Evolutionary conservation across 1,139 yeast species (phyloP).

Genomic region (Saccharomyces hybrid): DNA sequence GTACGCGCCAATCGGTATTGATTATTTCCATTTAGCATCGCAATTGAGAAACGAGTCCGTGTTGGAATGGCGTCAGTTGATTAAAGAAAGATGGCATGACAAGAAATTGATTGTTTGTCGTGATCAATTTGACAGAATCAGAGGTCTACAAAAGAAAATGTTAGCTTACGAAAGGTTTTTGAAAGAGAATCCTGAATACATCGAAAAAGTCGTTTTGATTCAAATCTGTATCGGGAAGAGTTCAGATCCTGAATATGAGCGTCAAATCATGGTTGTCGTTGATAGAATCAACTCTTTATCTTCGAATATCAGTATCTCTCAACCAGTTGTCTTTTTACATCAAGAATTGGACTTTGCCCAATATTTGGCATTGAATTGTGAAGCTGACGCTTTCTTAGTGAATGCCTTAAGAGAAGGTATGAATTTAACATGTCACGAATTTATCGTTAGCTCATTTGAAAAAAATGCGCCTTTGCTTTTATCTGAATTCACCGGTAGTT

Average conservation of each 20-base stretch:
- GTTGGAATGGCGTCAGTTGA: conserved; percentile 55
- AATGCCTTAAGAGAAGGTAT: conserved; percentile 91
- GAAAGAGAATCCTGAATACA: conserved; percentile 56
- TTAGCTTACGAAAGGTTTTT: conserved; percentile 77
- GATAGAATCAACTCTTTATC: conserved; percentile 74
- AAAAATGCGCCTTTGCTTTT: conserved; percentile 72
- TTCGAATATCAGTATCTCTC: conserved; percentile 64
- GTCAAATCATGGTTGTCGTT: conserved; percentile 65
- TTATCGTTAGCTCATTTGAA: conserved; percentile 61
- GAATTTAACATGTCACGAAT: conserved; percentile 91
- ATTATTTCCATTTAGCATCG: conserved; percentile 47
- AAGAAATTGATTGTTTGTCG: conserved; percentile 70
- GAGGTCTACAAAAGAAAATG: conserved; percentile 81
- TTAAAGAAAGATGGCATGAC: conserved; percentile 63
- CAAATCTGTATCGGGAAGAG: conserved; percentile 65
- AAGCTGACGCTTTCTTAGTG: conserved; percentile 79
- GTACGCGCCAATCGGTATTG: conserved; percentile 79
- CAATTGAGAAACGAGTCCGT: conserved; percentile 47
- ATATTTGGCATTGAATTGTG: conserved; percentile 72
- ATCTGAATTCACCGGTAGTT: conserved; percentile 90
- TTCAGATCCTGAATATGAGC: conserved; percentile 46
- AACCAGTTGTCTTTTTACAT: conserved; percentile 76
- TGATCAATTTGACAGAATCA: conserved; percentile 74
- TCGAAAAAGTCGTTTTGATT: conserved; percentile 62
- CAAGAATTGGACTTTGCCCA: conserved; percentile 84